Base-by-base conservation (phyloP, 2,329 filamentous ascomycete species). In the Sclerotinia trifoliorum region DNA sequence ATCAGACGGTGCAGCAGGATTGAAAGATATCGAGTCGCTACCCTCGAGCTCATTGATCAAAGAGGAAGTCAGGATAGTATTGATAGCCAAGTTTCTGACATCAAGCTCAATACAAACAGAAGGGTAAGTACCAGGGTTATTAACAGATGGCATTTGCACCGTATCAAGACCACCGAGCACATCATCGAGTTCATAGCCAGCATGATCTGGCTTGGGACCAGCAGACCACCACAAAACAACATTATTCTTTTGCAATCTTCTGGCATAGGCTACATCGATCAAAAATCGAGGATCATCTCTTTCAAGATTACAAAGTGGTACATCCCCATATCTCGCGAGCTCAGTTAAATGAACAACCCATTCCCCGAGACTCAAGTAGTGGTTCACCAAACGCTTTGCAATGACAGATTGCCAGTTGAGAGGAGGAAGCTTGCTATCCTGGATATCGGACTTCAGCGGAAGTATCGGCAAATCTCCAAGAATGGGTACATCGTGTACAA, bases 161-260 rank as follows among this genome's bases (percentile, higher is more conserved):
- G 86, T 90, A 72, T 99, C 94, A 39, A 98, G 84, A 2, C 91
- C 86, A 0, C 91, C 91, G 0, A 91, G 81, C 29, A 97, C 86
- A 78, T 98, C 93, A 75, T 99, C 96, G 70, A 90, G 91, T 78
- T 99, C 95, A 78, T 97, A 93, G 0, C 95, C 95, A 57, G 93
- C 95, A 79, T 99, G 95, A 77, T 99, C 95, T 1, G 96, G 95
- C 64, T 90, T 88, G 0, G 94, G 88, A 8, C 90, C 89, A 13
- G 87, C 84, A 24, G 94, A 98, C 95, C 95, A 99, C 95, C 95
- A 99, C 8, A 99, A 83, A 7, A 99, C 91, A 1, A 99, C 92
- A 68, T 94, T 93, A 76, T 94, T 97, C 72, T 91, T 90, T 76
- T 97, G 93, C 64, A 99, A 82, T 24, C 94, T 87, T 68, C 96